Conservation (phyloP, 805 yeast genomes). For the Sugiyamaella americana region DNA sequence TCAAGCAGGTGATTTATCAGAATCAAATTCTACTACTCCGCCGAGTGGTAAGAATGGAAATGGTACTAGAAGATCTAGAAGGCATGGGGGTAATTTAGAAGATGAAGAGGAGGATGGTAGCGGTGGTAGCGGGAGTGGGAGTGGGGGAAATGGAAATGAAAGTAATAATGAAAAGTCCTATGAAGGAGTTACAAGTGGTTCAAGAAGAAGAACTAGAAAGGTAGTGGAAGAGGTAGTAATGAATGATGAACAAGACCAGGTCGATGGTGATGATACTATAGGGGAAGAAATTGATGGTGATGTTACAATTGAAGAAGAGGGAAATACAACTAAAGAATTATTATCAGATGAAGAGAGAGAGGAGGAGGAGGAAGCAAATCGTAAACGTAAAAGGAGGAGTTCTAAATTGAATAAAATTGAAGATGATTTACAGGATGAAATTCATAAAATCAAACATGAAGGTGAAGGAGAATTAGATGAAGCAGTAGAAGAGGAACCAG, state of each 20-base stretch:
- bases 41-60: not conserved
- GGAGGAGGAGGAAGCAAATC: not conserved
- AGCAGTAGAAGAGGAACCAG: slow-evolving; percentile 8
- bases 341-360: not conserved
- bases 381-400: slow-evolving; percentile 3
- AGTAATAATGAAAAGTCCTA: not conserved
- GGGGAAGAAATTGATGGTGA: not conserved
- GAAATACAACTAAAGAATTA: slow-evolving; percentile 5
- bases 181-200: not conserved
- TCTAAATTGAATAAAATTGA: slow-evolving; percentile 5
- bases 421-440: slow-evolving; percentile 7
- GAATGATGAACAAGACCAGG: too few relatives aligned
- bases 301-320: not conserved
- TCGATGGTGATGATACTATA: not conserved
- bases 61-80: not conserved
- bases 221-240: not conserved
- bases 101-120: not conserved
- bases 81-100: not conserved
- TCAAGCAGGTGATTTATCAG: not conserved
- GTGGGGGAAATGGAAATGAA: too few relatives aligned
- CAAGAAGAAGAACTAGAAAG: not conserved
- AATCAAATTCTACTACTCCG: not conserved
- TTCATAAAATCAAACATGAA: slow-evolving; percentile 4
- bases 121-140: not conserved
- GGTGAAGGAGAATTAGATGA: slow-evolving; percentile 7